Base-by-base conservation (phyloP, 1,284 basidiomycete genomes). In the Bondarzewia mesenterica region DNA sequence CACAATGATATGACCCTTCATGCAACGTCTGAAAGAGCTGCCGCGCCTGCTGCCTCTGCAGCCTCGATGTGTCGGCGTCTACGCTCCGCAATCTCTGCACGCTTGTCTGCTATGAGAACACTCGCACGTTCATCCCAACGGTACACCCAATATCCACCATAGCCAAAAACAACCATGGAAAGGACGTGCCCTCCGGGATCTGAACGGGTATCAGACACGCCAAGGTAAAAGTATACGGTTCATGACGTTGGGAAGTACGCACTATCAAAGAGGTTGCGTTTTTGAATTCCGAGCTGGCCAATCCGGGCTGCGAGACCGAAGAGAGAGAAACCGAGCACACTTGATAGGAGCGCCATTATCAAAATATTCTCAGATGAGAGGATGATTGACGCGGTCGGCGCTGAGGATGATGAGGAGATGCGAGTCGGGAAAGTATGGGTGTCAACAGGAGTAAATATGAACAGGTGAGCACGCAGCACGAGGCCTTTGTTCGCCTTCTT, bases 211-310 rank as follows among this genome's bases (percentile, higher is more conserved):
- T 21, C 38, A 25, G 18, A 50, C 14, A 23, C 12, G 39, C 25
- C 38, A 45, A 48, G 37, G 25, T 35, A 8, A 39, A 35, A 20
- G 16, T 44, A 21, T 27, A 12, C 8, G 10, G 18, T 12, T 12
- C 20, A 40, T 14, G 32, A 8, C 8, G 8, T 35, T 8, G 10
- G n/a, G n/a, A 8, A 21, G 20, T 16, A 77, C 85, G 59, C 60
- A 89, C 85, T 86, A 42, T 77, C 72, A 60, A 81, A 71, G 43
- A 85, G 69, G 58, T 79, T 78, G 57, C 81, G 72, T 57, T 71
- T 77, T 63, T 89, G 86, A 57, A 93, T 82, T 46, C 83, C 84
- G 20, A 92, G 80, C 66, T 92, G 89, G 57, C 87, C 87, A 52
- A 89, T 71, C 54, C 89, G 76, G 14, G 82, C 80, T 16, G 81